phyloP scores from a whole-genome alignment of 495 filamentous ascomycete genomes.

The Schizothecium vesticola region DNA sequence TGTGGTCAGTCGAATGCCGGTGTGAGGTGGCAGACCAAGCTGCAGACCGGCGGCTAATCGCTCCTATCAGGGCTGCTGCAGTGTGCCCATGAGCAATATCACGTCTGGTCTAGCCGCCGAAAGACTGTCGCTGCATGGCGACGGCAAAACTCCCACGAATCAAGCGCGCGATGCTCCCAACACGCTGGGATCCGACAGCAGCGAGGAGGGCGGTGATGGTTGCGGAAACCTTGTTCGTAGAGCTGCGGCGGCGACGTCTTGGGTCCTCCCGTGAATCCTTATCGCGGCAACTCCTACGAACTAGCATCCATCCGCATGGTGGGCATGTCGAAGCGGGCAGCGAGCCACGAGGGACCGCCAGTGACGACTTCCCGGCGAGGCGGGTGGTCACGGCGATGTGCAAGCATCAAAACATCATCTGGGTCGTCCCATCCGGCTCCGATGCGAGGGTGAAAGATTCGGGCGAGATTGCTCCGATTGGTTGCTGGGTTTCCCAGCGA shows the following conservation, averaged over 20 bases:
- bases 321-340: neutral
- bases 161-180: conserved; percentile 19
- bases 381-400: neutral
- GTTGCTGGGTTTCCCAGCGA: neutral
- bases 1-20: neutral
- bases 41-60: conserved; percentile 24
- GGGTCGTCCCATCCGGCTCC: neutral
- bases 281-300: neutral
- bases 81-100: conserved; percentile 3
- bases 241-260: neutral
- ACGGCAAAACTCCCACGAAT: conserved; percentile 8
- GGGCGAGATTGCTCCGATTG: conserved; percentile 24
- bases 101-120: conserved; percentile 14
- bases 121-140: conserved; percentile 16
- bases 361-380: neutral
- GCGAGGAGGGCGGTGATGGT: neutral
- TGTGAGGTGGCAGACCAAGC: conserved; percentile 14
- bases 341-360: neutral
- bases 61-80: conserved; percentile 10
- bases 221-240: neutral
- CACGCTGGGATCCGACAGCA: neutral
- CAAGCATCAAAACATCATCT: neutral
- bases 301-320: neutral
- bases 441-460: neutral
- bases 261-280: neutral